Percentiles rank a stretch among this genome's conserved stretches.
These are phyloP conservation scores for Beta vulgaris DNA, from an alignment of 148 eudicot genomes.

Conservation along the genomic window DNA sequence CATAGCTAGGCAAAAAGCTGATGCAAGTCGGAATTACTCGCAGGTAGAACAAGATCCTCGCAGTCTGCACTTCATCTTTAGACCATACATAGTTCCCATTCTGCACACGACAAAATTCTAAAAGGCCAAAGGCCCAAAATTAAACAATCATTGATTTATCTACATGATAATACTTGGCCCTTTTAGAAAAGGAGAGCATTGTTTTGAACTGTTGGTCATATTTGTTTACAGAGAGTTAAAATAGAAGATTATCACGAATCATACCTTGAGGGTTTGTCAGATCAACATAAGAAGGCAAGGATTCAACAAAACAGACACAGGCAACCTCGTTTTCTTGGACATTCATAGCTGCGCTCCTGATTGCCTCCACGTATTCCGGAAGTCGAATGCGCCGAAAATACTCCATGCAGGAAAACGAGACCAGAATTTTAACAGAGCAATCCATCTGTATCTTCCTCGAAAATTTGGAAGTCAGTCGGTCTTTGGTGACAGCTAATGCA, in stretches of 20 bases:
- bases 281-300: constrained; percentile 72
- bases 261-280: constrained; percentile 65
- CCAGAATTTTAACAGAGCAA: constrained; percentile 61
- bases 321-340: constrained; percentile 74
- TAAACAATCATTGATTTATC: no score
- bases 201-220: no score
- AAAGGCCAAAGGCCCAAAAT: constrained; percentile 26
- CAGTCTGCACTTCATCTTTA: constrained; percentile 85
- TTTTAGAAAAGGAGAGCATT: no score
- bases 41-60: constrained; percentile 77
- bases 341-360: constrained; percentile 50
- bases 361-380: constrained; percentile 86
- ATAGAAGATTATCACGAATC: not conserved
- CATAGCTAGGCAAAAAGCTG: constrained; percentile 58
- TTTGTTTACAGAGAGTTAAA: not conserved
- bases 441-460: constrained; percentile 44
- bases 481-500: constrained; percentile 81
- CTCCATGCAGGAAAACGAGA: constrained; percentile 85
- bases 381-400: constrained; percentile 81
- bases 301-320: constrained; percentile 65
- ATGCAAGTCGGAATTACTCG: constrained; percentile 83
- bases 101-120: constrained; percentile 45
- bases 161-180: not conserved
- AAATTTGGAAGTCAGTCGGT: constrained; percentile 42
- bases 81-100: constrained; percentile 55